These are phyloP conservation scores for Crepidotus variabilis DNA, from an alignment of 768 basidiomycete genomes.

Conservation along the genomic window DNA sequence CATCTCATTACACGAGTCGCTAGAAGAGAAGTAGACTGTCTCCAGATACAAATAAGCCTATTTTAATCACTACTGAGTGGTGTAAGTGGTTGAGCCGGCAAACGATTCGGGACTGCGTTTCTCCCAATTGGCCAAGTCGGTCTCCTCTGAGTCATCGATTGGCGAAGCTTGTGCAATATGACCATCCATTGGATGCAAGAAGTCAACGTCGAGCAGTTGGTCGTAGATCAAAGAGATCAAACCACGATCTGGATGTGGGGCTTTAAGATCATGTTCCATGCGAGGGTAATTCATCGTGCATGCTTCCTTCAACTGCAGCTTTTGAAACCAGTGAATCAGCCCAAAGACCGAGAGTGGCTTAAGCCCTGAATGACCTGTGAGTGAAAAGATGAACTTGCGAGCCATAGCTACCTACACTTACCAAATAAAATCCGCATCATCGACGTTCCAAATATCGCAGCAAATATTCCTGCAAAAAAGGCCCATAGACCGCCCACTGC, in stretches of 20 bases:
- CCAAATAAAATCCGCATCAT: background rate
- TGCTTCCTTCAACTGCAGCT: background rate
- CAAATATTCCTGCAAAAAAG: background rate
- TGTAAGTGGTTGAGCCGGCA: too few species aligned
- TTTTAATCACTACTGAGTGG: too few species aligned
- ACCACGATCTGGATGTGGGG: background rate
- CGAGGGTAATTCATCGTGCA: background rate
- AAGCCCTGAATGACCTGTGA: background rate
- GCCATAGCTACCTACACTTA: background rate
- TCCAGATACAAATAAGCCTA: too few species aligned
- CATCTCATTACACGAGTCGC: too few species aligned
- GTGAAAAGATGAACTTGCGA: background rate
- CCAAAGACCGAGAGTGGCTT: background rate
- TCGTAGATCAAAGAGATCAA: background rate
- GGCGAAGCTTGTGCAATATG: too few species aligned
- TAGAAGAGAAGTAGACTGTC: too few species aligned
- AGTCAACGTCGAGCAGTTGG: background rate
- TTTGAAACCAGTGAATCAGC: background rate
- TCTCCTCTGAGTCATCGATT: too few species aligned
- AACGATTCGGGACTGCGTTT: too few species aligned
- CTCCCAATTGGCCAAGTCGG: too few species aligned
- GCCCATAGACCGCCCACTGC: slow-evolving; percentile 1
- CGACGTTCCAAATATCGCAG: background rate
- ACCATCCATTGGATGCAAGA: too few species aligned
- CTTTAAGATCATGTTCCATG: background rate